phyloP scores from a whole-genome alignment of 441 rosid species.

The Gossypium trilobum region DNA sequence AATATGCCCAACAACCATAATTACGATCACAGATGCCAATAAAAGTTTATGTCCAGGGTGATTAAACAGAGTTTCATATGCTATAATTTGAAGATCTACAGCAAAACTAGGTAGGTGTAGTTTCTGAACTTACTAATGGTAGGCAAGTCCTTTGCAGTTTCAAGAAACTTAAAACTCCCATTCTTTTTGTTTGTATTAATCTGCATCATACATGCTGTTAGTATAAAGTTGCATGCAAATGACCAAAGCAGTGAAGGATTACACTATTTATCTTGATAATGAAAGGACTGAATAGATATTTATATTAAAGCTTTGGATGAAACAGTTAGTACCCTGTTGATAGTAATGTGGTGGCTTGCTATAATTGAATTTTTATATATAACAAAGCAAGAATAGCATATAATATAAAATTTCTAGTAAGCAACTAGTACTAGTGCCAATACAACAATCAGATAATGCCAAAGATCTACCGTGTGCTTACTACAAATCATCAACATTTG shows the following conservation, averaged over 20 bases:
- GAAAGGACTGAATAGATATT: background rate
- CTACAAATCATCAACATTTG: background rate
- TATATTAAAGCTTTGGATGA: background rate
- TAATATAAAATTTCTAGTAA: background rate
- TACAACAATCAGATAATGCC: background rate
- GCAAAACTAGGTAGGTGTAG: background rate
- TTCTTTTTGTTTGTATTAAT: slow-evolving; percentile 34
- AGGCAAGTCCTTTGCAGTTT: slow-evolving; percentile 70
- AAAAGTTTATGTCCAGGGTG: background rate
- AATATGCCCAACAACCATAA: background rate
- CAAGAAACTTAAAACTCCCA: slow-evolving; percentile 70
- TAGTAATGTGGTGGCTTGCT: background rate
- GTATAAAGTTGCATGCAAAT: background rate
- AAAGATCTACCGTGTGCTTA: background rate
- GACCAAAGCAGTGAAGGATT: background rate
- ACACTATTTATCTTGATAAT: background rate
- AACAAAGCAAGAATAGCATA: background rate
- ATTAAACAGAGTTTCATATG: background rate
- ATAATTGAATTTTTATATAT: background rate
- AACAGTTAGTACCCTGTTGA: background rate
- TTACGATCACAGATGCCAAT: background rate
- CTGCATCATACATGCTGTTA: slow-evolving; percentile 27
- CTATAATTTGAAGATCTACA: background rate
- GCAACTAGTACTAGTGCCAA: background rate
- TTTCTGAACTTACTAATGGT: slow-evolving; percentile 61